A percentile compares a stretch with the other conserved stretches of the same genome.
Conservation (phyloP, 1,284 basidiomycete genomes). For the Coniophora puteana region DNA sequence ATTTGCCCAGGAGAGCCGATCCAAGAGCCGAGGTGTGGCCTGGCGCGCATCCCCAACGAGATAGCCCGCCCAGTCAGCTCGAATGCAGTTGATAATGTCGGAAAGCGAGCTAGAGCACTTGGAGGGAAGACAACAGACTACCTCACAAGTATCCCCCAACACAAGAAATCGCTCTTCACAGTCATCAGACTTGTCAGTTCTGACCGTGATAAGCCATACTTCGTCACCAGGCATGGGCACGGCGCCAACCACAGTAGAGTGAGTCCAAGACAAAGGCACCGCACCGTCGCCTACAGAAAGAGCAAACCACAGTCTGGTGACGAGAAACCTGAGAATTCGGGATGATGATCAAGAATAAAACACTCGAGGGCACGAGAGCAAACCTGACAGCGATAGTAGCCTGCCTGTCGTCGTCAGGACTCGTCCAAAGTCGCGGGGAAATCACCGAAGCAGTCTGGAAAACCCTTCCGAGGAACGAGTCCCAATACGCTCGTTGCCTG, state of each 20-base stretch:
- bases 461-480: conserved; percentile 45
- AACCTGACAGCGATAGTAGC: conserved; percentile 54
- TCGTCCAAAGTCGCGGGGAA: conserved; percentile 49
- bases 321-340: conserved; percentile 44
- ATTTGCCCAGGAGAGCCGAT: conserved; percentile 54
- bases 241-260: conserved; percentile 37
- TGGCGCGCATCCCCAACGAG: no score
- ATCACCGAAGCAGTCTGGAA: conserved; percentile 31
- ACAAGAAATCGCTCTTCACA: conserved; percentile 42
- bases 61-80: conserved; percentile 64
- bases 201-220: conserved; percentile 54
- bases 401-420: conserved; percentile 56
- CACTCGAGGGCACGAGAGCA: conserved; percentile 5
- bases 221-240: conserved; percentile 50
- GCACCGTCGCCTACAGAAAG: conserved; percentile 43
- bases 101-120: no score
- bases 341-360: conserved; percentile 5
- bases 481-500: conserved; percentile 35
- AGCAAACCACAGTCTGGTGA: conserved; percentile 60
- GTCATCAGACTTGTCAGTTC: conserved; percentile 1
- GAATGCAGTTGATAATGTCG: no score
- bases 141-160: conserved; percentile 67
- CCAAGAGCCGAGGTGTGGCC: conserved; percentile 33
- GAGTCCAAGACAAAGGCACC: conserved; percentile 29
- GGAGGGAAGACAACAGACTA: conserved; percentile 43